Base-by-base conservation (phyloP, 1,139 yeast species). In the Lodderomyces theae region DNA sequence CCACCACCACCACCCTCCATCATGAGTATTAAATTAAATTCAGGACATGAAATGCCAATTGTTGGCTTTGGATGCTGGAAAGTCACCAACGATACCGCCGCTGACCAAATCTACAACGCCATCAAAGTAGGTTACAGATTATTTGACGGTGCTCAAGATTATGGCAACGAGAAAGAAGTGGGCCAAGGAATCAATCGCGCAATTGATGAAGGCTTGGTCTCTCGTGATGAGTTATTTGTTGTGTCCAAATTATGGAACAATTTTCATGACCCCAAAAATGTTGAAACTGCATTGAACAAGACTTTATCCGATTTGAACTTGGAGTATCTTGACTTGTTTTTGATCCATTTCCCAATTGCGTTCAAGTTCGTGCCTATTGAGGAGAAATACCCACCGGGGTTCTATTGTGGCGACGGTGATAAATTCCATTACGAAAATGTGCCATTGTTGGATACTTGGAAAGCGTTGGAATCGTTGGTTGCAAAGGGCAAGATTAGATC, bases 221-320 rank as follows among this genome's bases (percentile, higher is more conserved):
- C 72, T 43, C 75, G 96, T 63, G 82, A 82, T 46, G 94, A 86
- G 36, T 64, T 87, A 50, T 80, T 80, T 60, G 70, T 86, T 51
- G 84, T 86, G 36, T 83, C 95, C 42, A 87, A 87, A 66, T 70
- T 85, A 54, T 86, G 95, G 94, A 86, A 86, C 72, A 71, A 66
- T 51, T 83, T 60, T 73, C 95, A 86, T 60, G 81, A 80, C 64
- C 82, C 82, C 29, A 72, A 79, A 50, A 60, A 76, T 51, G 83
- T 79, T 42, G 76, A 69, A 48, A 50, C 57, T 42, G 88, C 88
- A 13, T 64, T 85, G 52, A 66, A 80, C 49, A 80, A 73, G 54
- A 82, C 86, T 44, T 72, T 86, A 55, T 49, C 61, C 24, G 92
- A 84, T 56, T 68, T 85, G 65, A 65, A 74, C 26, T 65, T 85